Conservation (phyloP, 164 flowering plant genomes). For the Paratinospora sagittata region DNA sequence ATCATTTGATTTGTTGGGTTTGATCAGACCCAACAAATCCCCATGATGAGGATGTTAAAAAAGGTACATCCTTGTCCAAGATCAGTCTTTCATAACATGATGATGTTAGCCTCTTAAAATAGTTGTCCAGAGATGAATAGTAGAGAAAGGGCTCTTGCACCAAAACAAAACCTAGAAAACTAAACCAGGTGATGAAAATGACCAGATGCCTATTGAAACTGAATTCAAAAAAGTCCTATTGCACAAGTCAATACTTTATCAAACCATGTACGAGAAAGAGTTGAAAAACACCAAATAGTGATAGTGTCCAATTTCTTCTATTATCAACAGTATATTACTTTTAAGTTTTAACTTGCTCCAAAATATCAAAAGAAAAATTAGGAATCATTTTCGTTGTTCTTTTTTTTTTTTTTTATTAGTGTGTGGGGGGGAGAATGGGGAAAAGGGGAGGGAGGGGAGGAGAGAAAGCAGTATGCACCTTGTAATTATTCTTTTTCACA, state of each 20-base stretch:
- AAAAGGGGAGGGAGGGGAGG: background rate
- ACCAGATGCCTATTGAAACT: background rate
- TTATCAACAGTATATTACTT: no score
- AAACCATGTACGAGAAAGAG: no score
- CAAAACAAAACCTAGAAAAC: background rate
- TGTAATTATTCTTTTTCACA: conserved; percentile 82
- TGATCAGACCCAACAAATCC: no score
- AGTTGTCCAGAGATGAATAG: background rate
- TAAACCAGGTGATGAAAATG: background rate
- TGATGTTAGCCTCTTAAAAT: background rate
- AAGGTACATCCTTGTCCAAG: background rate
- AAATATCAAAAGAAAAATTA: no score
- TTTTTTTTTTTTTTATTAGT: no score
- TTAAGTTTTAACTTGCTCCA: no score
- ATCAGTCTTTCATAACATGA: background rate
- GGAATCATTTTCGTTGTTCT: no score
- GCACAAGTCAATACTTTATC: no score
- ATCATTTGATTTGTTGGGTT: no score
- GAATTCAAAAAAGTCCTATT: background rate
- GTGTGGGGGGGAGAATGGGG: background rate
- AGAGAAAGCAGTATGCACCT: conserved; percentile 37
- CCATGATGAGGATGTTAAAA: no score
- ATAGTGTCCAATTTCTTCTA: no score
- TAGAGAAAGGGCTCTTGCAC: background rate
- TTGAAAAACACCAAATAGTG: no score